A percentile compares a stretch with the other conserved stretches of the same genome.
phyloP scores from a whole-genome alignment of 176 grass and related monocot species.

The Oropetium thomaeum region DNA sequence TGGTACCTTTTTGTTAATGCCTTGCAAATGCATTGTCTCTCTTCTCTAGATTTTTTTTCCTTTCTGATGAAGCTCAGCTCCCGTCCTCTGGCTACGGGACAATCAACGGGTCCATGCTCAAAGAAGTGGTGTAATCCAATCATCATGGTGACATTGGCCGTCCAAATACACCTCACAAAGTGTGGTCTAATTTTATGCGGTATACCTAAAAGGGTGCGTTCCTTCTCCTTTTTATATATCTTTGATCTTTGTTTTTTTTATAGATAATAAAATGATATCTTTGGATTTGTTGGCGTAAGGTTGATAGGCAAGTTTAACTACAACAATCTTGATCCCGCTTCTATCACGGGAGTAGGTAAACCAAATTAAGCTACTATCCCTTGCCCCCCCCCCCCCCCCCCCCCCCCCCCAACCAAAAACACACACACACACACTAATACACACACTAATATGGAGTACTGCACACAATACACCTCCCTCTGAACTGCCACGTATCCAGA shows the following conservation, averaged over 20 bases:
- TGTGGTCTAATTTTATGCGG: background rate
- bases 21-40: background rate
- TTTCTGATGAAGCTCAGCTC: too few species aligned
- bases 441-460: too few species aligned
- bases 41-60: background rate
- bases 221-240: too few species aligned
- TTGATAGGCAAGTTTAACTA: slow-evolving; percentile 31
- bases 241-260: too few species aligned
- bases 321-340: background rate
- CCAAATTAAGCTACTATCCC: background rate
- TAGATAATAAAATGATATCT: too few species aligned
- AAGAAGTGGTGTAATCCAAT: background rate
- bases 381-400: too few species aligned
- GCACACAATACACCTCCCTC: too few species aligned
- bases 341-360: slow-evolving; percentile 20
- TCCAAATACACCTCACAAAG: background rate
- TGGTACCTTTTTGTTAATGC: too few species aligned
- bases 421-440: too few species aligned
- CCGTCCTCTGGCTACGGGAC: background rate
- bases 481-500: background rate
- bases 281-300: background rate
- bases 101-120: background rate
- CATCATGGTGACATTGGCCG: background rate
- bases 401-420: too few species aligned
- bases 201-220: background rate